Evolutionary conservation across 176 grass and related monocot species (phyloP).

Genomic region (Echinochloa phyllopogon): DNA sequence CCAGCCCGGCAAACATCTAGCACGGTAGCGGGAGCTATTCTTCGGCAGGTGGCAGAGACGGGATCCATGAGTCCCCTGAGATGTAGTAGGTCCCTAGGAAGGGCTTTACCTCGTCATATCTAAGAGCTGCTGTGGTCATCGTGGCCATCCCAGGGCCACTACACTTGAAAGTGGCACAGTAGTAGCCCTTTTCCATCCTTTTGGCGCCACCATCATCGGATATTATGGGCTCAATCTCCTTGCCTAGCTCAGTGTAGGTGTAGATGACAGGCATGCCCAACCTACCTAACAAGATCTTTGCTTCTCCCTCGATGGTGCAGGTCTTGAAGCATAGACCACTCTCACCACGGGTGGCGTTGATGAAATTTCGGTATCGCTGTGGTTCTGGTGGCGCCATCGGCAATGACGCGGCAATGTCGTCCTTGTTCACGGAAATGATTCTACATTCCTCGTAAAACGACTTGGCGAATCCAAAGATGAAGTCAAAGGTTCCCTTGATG

Average conservation of each 20-base stretch:
- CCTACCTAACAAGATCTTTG: not conserved
- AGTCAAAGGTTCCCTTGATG: not conserved
- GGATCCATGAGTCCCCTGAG: too few relatives aligned
- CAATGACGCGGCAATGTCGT: not conserved
- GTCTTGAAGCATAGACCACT: not conserved
- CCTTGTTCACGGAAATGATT: not conserved
- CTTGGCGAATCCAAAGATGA: not conserved
- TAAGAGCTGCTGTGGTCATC: too few relatives aligned
- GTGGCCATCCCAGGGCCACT: not conserved
- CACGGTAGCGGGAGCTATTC: too few relatives aligned
- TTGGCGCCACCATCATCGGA: not conserved
- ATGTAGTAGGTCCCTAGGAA: too few relatives aligned
- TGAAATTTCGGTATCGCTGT: not conserved
- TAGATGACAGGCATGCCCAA: not conserved
- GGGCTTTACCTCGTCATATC: too few relatives aligned
- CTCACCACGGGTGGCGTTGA: not conserved
- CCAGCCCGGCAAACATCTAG: too few relatives aligned
- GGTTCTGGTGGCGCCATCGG: too few relatives aligned
- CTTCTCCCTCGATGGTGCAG: not conserved
- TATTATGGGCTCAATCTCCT: not conserved
- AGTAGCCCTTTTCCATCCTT: not conserved
- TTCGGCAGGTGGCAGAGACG: too few relatives aligned
- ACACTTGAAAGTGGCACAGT: not conserved
- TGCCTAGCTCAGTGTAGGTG: not conserved
- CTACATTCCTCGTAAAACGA: not conserved